phyloP scores from a whole-genome alignment of 805 yeast genomes.

The Monosporozyma unispora region DNA sequence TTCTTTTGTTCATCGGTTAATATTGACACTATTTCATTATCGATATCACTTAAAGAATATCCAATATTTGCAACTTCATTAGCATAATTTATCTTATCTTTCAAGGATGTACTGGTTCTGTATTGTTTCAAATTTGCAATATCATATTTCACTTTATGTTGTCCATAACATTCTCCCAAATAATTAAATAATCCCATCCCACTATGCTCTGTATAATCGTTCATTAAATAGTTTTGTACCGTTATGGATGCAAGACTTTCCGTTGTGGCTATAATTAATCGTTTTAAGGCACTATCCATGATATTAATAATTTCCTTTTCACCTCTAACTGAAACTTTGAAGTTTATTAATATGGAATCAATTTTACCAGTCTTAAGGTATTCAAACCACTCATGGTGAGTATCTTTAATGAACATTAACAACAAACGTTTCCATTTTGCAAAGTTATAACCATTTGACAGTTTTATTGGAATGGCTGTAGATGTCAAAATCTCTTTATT shows the following conservation, averaged over 20 bases:
- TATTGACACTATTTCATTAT: neutral
- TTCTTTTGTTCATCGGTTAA: neutral
- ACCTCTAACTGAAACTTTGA: neutral
- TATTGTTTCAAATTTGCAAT: conserved; percentile 1
- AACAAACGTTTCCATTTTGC: neutral
- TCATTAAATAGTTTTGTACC: neutral
- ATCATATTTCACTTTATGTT: conserved; percentile 1
- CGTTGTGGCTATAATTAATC: neutral
- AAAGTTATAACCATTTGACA: neutral
- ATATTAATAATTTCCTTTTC: neutral
- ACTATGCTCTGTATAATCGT: conserved; percentile 1
- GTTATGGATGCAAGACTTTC: neutral
- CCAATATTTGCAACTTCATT: neutral
- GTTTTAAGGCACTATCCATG: neutral
- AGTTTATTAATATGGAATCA: neutral
- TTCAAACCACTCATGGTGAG: neutral
- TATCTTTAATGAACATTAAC: neutral
- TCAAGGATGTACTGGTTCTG: neutral
- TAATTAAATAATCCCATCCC: neutral
- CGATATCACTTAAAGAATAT: neutral
- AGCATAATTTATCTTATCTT: neutral
- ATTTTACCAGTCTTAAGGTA: neutral
- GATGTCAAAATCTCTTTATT: neutral
- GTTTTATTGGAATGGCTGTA: neutral
- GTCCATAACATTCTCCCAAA: neutral